Conservation (phyloP, 2,329 filamentous ascomycete genomes). For the Rhynchosporium secalis region DNA sequence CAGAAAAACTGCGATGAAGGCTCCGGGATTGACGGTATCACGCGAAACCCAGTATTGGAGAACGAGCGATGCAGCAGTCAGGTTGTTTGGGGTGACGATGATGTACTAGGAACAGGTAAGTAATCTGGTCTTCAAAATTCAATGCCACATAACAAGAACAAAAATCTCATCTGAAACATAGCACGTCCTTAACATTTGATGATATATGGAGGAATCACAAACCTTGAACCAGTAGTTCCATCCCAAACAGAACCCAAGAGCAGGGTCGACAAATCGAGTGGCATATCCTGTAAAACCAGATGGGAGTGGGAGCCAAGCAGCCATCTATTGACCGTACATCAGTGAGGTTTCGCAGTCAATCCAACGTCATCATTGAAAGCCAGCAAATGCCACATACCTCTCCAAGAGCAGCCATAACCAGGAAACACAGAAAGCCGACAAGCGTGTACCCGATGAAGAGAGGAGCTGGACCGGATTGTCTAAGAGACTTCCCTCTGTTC, state of each 20-base stretch:
- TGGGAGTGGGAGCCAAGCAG: slow-evolving; percentile 74
- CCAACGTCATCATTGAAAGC: slow-evolving; percentile 3
- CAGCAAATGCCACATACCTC: slow-evolving; percentile 68
- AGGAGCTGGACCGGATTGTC: slow-evolving; percentile 58
- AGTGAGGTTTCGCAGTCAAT: slow-evolving; percentile 1
- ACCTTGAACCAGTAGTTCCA: slow-evolving; percentile 38
- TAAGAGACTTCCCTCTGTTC: slow-evolving; percentile 42
- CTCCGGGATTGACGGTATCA: slow-evolving; percentile 70
- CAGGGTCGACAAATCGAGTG: slow-evolving; percentile 74
- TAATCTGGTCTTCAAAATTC: background rate
- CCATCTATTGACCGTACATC: slow-evolving; percentile 55
- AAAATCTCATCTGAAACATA: background rate
- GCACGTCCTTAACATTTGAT: background rate
- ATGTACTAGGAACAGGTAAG: slow-evolving; percentile 55
- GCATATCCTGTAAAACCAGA: slow-evolving; percentile 82
- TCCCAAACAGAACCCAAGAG: slow-evolving; percentile 71
- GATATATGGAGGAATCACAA: slow-evolving; percentile 9
- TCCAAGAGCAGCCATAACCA: slow-evolving; percentile 79
- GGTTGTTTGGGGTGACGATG: slow-evolving; percentile 80
- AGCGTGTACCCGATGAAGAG: slow-evolving; percentile 71
- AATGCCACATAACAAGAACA: background rate
- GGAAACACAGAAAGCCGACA: slow-evolving; percentile 71
- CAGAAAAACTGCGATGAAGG: slow-evolving; percentile 74
- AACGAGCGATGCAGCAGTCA: slow-evolving; percentile 75
- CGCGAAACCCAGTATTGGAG: slow-evolving; percentile 73